Conservation (phyloP, 345 rosid species). For the Moricandia arvensis region DNA sequence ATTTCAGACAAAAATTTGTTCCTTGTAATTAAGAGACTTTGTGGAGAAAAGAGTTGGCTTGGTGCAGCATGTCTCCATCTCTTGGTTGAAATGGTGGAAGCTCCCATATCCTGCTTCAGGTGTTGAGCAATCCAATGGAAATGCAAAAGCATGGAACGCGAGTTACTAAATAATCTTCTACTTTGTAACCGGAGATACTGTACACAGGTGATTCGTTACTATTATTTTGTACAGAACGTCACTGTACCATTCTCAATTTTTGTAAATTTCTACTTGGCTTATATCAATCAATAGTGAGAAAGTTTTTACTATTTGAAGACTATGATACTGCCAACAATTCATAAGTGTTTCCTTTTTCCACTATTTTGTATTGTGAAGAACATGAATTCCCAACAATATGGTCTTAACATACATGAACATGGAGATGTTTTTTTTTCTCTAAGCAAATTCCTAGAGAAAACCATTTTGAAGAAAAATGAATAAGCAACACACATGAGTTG, state of each 20-base stretch:
- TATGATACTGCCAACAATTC: background rate
- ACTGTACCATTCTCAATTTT: background rate
- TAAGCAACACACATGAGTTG: conserved; percentile 23
- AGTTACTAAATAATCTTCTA: no score
- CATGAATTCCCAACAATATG: background rate
- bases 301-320: conserved; percentile 17
- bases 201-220: no score
- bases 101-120: background rate
- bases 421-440: background rate
- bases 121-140: background rate
- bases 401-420: background rate
- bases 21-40: background rate
- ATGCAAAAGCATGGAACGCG: background rate
- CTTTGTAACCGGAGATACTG: no score
- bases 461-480: background rate
- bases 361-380: conserved; percentile 5
- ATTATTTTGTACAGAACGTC: conserved; percentile 8
- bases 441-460: background rate
- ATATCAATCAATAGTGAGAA: background rate
- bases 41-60: background rate
- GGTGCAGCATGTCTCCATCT: conserved; percentile 1
- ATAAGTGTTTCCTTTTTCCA: background rate
- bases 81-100: conserved; percentile 7
- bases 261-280: no score
- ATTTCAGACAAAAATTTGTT: background rate